These are phyloP conservation scores for Lentinula detonsa DNA, from an alignment of 768 basidiomycete species.

Conservation along the genomic window DNA sequence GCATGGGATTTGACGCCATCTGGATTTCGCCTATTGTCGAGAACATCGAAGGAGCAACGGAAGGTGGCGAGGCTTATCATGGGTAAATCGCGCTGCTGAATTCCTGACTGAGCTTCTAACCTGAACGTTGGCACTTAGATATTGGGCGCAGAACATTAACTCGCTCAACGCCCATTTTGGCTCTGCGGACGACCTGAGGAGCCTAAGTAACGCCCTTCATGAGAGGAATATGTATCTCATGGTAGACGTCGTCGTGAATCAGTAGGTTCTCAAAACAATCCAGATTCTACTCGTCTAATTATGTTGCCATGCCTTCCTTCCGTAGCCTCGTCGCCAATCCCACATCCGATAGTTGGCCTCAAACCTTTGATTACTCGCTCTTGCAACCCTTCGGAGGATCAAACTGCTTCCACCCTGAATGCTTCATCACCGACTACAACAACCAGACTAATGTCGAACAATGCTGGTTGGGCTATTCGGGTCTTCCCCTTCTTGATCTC, in stretches of 20 bases:
- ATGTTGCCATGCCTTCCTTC: neutral
- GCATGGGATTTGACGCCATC: constrained; percentile 70
- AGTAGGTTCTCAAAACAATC: constrained; percentile 33
- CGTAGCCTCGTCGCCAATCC: constrained; percentile 15
- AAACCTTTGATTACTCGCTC: constrained; percentile 21
- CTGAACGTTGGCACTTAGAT: constrained; percentile 14
- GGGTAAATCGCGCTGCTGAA: constrained; percentile 41
- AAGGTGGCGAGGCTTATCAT: constrained; percentile 70
- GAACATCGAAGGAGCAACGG: constrained; percentile 52
- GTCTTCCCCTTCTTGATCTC: constrained; percentile 59
- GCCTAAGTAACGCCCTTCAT: constrained; percentile 61
- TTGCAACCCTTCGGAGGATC: constrained; percentile 20
- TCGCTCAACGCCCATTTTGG: constrained; percentile 69
- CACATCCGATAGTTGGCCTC: constrained; percentile 10
- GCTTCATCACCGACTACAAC: constrained; percentile 55
- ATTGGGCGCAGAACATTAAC: constrained; percentile 48
- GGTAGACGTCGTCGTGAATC: constrained; percentile 75
- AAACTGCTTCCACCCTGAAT: constrained; percentile 54
- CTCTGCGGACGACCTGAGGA: constrained; percentile 64
- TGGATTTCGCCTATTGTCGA: constrained; percentile 72
- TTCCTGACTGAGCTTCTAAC: neutral
- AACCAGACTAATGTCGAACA: constrained; percentile 53
- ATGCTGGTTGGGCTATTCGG: constrained; percentile 71
- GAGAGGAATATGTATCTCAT: constrained; percentile 57
- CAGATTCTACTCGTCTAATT: neutral